Evolutionary conservation across 2,329 filamentous ascomycete genomes (phyloP), one percentile per base, ranked within the genome.

Genomic region (Ascochyta fabae): DNA sequence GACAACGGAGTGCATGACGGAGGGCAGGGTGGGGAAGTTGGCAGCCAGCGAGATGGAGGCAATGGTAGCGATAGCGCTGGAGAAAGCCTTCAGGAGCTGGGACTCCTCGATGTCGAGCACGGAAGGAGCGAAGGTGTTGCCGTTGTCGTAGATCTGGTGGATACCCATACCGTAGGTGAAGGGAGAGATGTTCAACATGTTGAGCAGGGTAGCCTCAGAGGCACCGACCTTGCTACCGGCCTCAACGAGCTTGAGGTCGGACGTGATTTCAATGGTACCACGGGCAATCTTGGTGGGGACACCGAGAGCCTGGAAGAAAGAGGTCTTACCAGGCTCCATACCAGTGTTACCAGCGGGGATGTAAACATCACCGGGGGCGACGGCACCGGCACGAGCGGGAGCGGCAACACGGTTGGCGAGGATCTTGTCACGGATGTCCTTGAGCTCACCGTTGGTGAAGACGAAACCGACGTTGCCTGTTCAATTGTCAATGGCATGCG

Each of bases 241-340:
- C 86, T 96, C 92, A 77, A 98, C 90, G 80, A 99, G 91, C 91
- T 97, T 98, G 75, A 99, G 86, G 79, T 99, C 95, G 75, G 88
- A 85, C 66, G 93, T 97, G 79, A 99, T 99, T 91, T 99, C 95
- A 84, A 99, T 99, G 84, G 95, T 99, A 96, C 95, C 96, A 96
- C 95, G 95, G 79, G 95, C 95, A 84, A 99, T 99, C 92, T 99
- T 99, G 88, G 95, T 99, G 79, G 95, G 95, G 79, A 99, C 92
- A 92, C 94, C 94, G 83, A 99, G 95, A 76, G 95, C 95, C 89
- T 99, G 95, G 93, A 99, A 99, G 92, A 99, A 99, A 79, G 95
- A 98, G 77, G 95, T 99, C 91, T 99, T 99, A 82, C 96, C 96
- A 79, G 95, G 96, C 83, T 99, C 95, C 95, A 99, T 99, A 84